A percentile compares a stretch with the other conserved stretches of the same genome.
phyloP scores from a whole-genome alignment of 768 basidiomycete genomes.

The Kwoniella sp. region DNA sequence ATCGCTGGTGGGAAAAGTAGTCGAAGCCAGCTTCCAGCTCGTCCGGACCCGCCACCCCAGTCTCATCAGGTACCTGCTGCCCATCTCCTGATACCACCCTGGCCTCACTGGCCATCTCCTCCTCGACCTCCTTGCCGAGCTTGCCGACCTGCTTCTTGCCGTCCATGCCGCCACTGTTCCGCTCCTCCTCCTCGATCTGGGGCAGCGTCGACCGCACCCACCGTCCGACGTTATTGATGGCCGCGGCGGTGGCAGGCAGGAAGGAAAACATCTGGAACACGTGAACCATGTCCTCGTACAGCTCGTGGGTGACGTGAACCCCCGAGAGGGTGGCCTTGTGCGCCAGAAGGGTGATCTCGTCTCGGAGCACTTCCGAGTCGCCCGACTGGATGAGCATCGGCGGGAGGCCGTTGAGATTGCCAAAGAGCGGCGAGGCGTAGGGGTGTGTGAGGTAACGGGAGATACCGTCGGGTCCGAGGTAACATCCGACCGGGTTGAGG shows the following conservation, averaged over 20 bases:
- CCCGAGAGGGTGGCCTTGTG: conserved; percentile 87
- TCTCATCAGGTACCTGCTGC: conserved; percentile 1
- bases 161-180: not conserved
- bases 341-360: conserved; percentile 84
- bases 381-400: conserved; percentile 88
- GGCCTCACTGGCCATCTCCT: conserved; percentile 11
- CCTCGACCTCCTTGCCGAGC: conserved; percentile 9
- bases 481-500: conserved; percentile 88
- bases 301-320: conserved; percentile 77
- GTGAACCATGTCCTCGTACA: conserved; percentile 89
- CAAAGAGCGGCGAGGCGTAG: conserved; percentile 89
- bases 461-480: conserved; percentile 64
- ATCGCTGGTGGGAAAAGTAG: not conserved
- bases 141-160: conserved; percentile 7
- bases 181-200: conserved; percentile 27
- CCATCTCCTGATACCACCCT: conserved; percentile 11
- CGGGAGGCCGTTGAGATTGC: conserved; percentile 77
- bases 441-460: conserved; percentile 87
- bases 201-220: conserved; percentile 37
- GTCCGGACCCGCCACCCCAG: not conserved
- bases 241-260: conserved; percentile 36
- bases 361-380: conserved; percentile 89
- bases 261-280: conserved; percentile 85
- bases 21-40: conserved; percentile 6
- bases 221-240: conserved; percentile 39